Percentiles rank a stretch among this genome's conserved stretches.
Evolutionary conservation across 345 rosid species (phyloP).

Genomic region (Corymbia maculata): DNA sequence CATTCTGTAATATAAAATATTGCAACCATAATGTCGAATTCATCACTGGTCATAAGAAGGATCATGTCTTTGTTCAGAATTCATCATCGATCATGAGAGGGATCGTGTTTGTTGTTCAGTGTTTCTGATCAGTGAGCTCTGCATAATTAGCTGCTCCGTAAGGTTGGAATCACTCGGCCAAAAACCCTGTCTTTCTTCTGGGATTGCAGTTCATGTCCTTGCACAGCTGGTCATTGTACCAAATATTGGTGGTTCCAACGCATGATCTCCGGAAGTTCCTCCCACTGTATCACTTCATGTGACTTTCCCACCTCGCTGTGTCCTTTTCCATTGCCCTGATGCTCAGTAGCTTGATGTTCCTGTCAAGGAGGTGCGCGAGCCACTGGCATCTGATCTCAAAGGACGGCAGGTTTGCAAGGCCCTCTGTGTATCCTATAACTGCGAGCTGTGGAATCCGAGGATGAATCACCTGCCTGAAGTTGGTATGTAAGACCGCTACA

Average conservation of each 20-base stretch:
- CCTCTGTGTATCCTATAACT: constrained; percentile 5
- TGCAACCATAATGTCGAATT: not conserved
- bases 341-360: constrained; percentile 7
- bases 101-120: not conserved
- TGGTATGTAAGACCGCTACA: not conserved
- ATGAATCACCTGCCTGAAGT: constrained; percentile 16
- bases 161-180: constrained; percentile 21
- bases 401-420: constrained; percentile 4
- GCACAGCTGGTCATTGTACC: constrained; percentile 22
- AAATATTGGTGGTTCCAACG: constrained; percentile 7
- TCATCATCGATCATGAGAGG: not conserved
- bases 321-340: constrained; percentile 19
- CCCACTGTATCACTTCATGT: constrained; percentile 7
- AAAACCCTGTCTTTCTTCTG: too few species aligned
- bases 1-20: not conserved
- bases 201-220: too few species aligned
- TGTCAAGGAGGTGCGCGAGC: too few species aligned
- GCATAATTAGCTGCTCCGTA: constrained; percentile 14
- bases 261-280: constrained; percentile 5
- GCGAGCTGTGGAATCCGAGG: constrained; percentile 15
- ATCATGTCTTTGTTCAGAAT: not conserved
- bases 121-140: not conserved
- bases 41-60: not conserved
- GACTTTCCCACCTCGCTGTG: constrained; percentile 4
- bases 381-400: constrained; percentile 8